These are phyloP conservation scores for Sambucus nigra DNA, from an alignment of 129 eudicot genomes.

Conservation along the genomic window DNA sequence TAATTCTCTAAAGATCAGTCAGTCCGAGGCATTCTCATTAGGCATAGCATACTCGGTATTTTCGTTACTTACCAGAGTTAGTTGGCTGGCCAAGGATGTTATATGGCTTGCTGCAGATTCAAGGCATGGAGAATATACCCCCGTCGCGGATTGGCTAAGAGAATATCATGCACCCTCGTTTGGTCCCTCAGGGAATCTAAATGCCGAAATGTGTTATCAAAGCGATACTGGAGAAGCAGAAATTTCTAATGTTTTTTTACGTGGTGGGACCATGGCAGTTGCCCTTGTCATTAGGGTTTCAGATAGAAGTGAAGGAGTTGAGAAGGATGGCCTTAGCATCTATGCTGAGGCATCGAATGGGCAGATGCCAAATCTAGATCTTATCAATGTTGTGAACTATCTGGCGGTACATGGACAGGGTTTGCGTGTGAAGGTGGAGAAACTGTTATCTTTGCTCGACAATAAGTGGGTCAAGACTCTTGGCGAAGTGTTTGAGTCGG, in stretches of 20 bases:
- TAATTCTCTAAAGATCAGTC: conserved; percentile 45
- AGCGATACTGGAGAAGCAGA: conserved; percentile 14
- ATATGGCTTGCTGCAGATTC: conserved; percentile 98
- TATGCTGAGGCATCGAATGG: conserved; percentile 98
- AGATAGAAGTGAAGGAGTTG: conserved; percentile 27
- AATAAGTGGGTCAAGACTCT: conserved; percentile 55
- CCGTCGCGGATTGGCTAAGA: conserved; percentile 84
- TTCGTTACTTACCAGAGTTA: conserved; percentile 66
- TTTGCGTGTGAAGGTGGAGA: conserved; percentile 60
- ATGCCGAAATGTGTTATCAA: conserved; percentile 28
- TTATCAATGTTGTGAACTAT: conserved; percentile 73
- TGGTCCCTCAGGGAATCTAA: conserved; percentile 23
- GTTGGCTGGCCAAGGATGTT: conserved; percentile 95
- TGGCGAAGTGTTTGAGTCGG: conserved; percentile 43
- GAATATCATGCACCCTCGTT: conserved; percentile 66
- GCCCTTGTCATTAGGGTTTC: conserved; percentile 85
- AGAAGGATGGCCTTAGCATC: conserved; percentile 54
- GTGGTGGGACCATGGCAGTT: conserved; percentile 98
- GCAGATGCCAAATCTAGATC: conserved; percentile 98
- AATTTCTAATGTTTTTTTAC: conserved; percentile 41
- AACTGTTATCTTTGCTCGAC: conserved; percentile 46
- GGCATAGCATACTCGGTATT: conserved; percentile 66
- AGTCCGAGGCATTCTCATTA: conserved; percentile 62
- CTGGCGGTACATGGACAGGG: conserved; percentile 86
- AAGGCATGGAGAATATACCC: conserved; percentile 63